Conservation (phyloP, 1,284 basidiomycete genomes). For the Leccinum glutinopallens region DNA sequence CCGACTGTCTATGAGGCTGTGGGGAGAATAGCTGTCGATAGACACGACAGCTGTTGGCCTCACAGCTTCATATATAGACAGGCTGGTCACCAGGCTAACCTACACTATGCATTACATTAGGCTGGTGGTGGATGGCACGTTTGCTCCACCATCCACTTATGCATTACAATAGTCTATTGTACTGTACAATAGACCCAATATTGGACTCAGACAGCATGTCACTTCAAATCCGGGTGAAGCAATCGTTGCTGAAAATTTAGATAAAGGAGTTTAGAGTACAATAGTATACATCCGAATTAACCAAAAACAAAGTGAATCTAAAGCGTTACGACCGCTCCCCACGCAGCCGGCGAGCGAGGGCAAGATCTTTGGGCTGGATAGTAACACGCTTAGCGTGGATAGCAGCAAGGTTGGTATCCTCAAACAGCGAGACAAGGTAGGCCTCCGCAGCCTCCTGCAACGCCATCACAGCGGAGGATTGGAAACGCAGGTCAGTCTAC, state of each 20-base stretch:
- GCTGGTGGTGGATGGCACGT: too few species aligned
- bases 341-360: constrained; percentile 36
- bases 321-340: constrained; percentile 33
- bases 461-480: constrained; percentile 74
- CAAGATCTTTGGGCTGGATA: constrained; percentile 76
- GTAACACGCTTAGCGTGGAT: constrained; percentile 77
- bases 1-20: too few species aligned
- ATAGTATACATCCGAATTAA: constrained; percentile 3
- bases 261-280: background rate
- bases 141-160: too few species aligned
- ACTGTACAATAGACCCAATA: background rate
- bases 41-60: too few species aligned
- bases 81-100: too few species aligned
- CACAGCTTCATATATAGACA: too few species aligned
- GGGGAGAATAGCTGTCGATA: too few species aligned
- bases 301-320: background rate
- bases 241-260: background rate
- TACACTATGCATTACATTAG: too few species aligned
- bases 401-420: constrained; percentile 71
- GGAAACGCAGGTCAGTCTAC: constrained; percentile 77
- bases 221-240: background rate
- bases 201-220: background rate
- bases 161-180: too few species aligned
- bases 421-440: constrained; percentile 81
- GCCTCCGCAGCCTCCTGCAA: constrained; percentile 79